Evolutionary conservation across 176 grass and related monocot species (phyloP), one percentile per base, ranked within the genome.

Genomic region (Miscanthus lutarioriparius): DNA sequence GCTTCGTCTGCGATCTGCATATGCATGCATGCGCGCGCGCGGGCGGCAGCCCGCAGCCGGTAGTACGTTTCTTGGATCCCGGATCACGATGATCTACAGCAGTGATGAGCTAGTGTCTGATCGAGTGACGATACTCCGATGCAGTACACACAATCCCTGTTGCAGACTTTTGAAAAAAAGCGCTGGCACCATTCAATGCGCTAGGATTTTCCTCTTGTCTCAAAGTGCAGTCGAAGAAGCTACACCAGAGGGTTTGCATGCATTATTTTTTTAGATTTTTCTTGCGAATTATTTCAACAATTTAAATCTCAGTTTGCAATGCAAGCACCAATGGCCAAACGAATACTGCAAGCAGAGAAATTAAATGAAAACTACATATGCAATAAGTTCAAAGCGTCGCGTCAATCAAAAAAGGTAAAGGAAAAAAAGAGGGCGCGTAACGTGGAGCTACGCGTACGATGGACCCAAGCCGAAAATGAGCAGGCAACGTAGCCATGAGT

Each of bases 401-500:
- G 22, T 86, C 79, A 9, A 61, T 25, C 22, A 25, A 1, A 58
- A 32, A 33, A 6, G 8, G 2, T 6, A 59, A 64, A 66, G 19
- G 6, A 23, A 20, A 64, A 71, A 38, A 7, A 8, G 9, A 33
- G 11, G 23, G 47, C 1, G 15, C 10, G 38, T 12, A 61, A 38
- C 27, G 61, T 80, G 82, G 41, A 82, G 53, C 22, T 73, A 30
- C 28, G 40, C 14, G 43, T 49, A 15, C 26, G 30, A 69, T 75
- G 84, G 84, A 82, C 26, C 74, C 64, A 70, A 53, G 62, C 85
- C 63, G 70, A 84, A 84, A 91, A 68, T 80, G 85, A 87, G 62
- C 80, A 87, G 80, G 78, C 89, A 87, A 39, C 68, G 80, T 33
- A 81, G 43, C 41, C 65, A 80, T 87, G 85, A 87, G 85, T 80